Conservation (phyloP, 495 filamentous ascomycete species). For the Aspergillus hancockii region DNA sequence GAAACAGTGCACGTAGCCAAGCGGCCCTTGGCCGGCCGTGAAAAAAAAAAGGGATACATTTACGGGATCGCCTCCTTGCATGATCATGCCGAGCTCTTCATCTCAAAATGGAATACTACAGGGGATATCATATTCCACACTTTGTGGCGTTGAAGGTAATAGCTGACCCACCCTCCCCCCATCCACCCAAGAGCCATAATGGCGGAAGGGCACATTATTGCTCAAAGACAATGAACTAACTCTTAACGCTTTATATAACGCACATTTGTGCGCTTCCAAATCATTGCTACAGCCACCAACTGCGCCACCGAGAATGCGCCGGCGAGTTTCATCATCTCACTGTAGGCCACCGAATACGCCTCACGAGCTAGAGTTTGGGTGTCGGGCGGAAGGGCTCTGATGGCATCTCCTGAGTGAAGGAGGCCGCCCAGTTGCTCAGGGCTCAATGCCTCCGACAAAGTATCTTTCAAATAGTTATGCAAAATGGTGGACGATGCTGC, state of each 20-base stretch:
- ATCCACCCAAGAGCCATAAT: no score
- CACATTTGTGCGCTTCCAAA: conserved; percentile 18
- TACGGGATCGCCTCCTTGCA: background rate
- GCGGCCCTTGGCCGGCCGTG: no score
- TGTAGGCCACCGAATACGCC: conserved; percentile 29
- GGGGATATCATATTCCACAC: background rate
- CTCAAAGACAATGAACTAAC: background rate
- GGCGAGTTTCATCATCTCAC: conserved; percentile 29
- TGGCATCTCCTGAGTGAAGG: conserved; percentile 10
- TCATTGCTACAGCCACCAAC: conserved; percentile 16
- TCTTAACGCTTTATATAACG: background rate
- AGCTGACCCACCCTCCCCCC: no score
- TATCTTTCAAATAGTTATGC: conserved; percentile 22
- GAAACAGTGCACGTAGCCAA: no score
- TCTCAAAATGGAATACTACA: background rate
- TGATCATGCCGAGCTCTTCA: background rate
- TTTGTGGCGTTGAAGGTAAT: no score
- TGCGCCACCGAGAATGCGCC: conserved; percentile 27
- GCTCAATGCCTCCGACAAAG: conserved; percentile 4
- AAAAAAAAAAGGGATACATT: no score
- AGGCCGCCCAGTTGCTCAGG: conserved; percentile 14
- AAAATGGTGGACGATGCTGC: conserved; percentile 27
- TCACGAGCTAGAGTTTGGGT: conserved; percentile 16
- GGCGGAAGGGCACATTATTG: background rate
- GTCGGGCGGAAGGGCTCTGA: conserved; percentile 15